A percentile compares a stretch with the other conserved stretches of the same genome.
phyloP scores from a whole-genome alignment of 176 grass and related monocot genomes.

The Oryza glumipatula region DNA sequence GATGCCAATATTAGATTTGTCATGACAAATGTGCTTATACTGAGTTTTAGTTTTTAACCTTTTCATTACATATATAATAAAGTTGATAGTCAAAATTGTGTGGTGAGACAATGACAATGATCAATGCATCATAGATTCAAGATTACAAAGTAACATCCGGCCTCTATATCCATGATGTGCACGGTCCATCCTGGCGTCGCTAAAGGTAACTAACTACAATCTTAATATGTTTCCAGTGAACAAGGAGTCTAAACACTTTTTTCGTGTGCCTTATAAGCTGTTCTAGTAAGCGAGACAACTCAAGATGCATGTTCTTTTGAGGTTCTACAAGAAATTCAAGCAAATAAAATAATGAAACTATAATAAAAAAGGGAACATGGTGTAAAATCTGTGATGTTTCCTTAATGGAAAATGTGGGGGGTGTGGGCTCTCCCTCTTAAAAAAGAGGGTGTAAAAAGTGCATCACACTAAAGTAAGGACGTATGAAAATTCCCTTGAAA shows the following conservation, averaged over 20 bases:
- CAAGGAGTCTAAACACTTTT: conserved; percentile 8
- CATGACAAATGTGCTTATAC: background rate
- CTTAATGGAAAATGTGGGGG: too few species aligned
- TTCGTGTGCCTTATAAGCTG: background rate
- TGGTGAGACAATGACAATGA: background rate
- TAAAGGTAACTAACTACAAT: conserved; percentile 3
- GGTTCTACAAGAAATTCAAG: conserved; percentile 8
- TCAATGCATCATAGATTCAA: background rate
- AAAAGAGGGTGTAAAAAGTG: background rate
- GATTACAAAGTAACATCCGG: background rate
- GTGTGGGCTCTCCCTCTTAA: too few species aligned
- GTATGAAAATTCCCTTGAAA: conserved; percentile 1
- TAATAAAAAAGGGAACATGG: background rate
- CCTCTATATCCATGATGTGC: background rate
- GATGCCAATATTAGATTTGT: background rate
- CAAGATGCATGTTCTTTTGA: conserved; percentile 11
- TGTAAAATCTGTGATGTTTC: too few species aligned
- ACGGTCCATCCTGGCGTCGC: background rate
- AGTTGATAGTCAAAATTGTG: background rate
- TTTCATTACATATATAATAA: background rate
- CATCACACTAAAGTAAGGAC: conserved; percentile 10
- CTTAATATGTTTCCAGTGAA: conserved; percentile 2
- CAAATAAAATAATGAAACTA: background rate
- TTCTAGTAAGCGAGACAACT: conserved; percentile 5
- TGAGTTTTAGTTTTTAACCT: background rate